Evolutionary conservation across 1,139 yeast genomes (phyloP), one percentile per base, ranked within the genome.

Genomic region (Cylindricascospora bacillispora): DNA sequence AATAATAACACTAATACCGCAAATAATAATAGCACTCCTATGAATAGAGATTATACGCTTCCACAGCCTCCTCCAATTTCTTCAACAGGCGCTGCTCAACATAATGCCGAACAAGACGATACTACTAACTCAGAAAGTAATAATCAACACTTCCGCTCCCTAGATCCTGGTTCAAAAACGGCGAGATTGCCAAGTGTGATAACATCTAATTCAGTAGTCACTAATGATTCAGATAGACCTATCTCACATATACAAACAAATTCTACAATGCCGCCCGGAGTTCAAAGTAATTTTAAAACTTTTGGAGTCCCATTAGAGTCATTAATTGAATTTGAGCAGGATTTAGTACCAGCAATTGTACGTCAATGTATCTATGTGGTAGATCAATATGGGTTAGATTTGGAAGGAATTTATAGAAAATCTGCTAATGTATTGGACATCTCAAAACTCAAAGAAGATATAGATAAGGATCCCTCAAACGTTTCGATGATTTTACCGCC

Each of bases 261-360:
- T 26, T 51, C 49, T 3, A 45, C 57, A 34, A 37, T 59, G 43
- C 54, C 62, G 28, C 55, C 57, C 34, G 63, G 62, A 1, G 52
- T 55, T 3, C 54, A 45, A 12, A 48, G 51, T 18, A 47, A 49
- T 13, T 72, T 72, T 38, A 74, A 74, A 11, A 77, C 86, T 0
- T 86, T 80, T 59, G 95, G 95, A 0, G 73, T 75, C 0, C 75
- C 93, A 0, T 64, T 89, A 13, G 93, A 80, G 39, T 73, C 69
- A 6, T 59, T 82, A 29, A 72, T 85, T 15, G 78, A 76, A 38
- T 73, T 68, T 44, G 95, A 93, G 37, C 94, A 83, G 31, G 93
- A 82, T 41, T 77, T 82, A 54, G 95, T 86, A 3, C 97, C 98
- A 1, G 67, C 81, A n/a, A 69, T 86, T 28, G 97, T 86, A 6